phyloP scores from a whole-genome alignment of 73 alveolate genomes.

The Tetrahymena elliotti region DNA sequence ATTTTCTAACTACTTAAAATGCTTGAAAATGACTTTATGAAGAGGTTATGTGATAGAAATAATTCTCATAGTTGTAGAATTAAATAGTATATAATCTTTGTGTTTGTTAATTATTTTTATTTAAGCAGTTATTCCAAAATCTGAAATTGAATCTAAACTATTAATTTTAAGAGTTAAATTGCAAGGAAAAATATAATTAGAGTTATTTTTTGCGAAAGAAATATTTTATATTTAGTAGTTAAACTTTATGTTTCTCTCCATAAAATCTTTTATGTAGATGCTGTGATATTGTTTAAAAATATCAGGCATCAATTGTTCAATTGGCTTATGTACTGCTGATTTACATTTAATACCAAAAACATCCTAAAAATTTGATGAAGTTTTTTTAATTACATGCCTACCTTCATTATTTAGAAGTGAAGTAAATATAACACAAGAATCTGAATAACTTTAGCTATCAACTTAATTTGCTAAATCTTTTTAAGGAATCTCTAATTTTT shows the following conservation, averaged over 20 bases:
- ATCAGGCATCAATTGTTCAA: neutral
- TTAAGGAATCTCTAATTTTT: neutral
- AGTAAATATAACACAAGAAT: neutral
- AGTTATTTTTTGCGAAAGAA: neutral
- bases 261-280: neutral
- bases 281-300: neutral
- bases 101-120: neutral
- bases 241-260: neutral
- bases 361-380: neutral
- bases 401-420: neutral
- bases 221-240: neutral
- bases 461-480: neutral
- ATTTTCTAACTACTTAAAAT: neutral
- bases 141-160: neutral
- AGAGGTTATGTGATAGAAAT: neutral
- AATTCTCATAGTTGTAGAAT: neutral
- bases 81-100: neutral
- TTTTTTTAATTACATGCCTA: neutral
- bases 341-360: neutral
- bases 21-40: neutral
- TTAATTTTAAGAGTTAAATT: neutral
- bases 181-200: neutral
- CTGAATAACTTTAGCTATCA: neutral
- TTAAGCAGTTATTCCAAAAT: neutral
- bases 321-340: neutral